Percentiles rank a stretch among this genome's conserved stretches.
Evolutionary conservation across 169 alveolate species (phyloP).

Genomic region (Cryptosporidium felis): DNA sequence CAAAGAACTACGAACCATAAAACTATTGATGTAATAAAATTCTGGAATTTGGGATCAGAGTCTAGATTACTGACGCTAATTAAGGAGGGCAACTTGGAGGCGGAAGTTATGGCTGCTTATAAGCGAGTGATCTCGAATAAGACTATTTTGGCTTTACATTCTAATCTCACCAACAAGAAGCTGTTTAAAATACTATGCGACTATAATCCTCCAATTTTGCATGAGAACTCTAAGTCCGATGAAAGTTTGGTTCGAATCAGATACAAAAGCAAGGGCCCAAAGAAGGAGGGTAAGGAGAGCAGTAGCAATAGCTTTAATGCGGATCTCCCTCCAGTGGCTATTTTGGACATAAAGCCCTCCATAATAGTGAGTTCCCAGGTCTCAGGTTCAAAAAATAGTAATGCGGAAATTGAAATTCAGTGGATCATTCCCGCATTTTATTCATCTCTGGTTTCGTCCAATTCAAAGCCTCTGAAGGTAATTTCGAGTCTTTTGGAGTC

Average conservation of each 20-base stretch:
- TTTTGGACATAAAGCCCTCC: conserved; percentile 15
- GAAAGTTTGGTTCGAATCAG: no score
- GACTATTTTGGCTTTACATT: conserved; percentile 9
- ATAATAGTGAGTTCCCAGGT: conserved; percentile 14
- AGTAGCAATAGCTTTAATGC: no score
- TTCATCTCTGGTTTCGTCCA: conserved; percentile 45
- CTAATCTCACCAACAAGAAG: conserved; percentile 23
- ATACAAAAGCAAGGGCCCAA: no score
- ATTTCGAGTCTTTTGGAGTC: conserved; percentile 42
- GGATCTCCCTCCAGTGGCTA: background rate
- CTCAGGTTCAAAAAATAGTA: background rate
- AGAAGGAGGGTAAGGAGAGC: no score
- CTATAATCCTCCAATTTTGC: conserved; percentile 27
- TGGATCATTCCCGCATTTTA: conserved; percentile 54
- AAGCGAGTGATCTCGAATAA: conserved; percentile 3
- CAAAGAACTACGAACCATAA: conserved; percentile 20
- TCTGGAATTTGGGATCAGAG: conserved; percentile 48
- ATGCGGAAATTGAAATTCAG: conserved; percentile 56
- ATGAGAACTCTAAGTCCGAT: no score
- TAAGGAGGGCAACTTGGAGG: conserved; percentile 38
- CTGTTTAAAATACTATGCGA: conserved; percentile 24
- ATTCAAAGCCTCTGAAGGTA: conserved; percentile 44
- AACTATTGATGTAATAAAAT: conserved; percentile 2
- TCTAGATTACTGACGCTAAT: conserved; percentile 5
- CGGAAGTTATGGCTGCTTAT: conserved; percentile 44